Evolutionary conservation across 805 yeast genomes (phyloP), one percentile per base, ranked within the genome.

Genomic region (Metschnikowia lochheadii): DNA sequence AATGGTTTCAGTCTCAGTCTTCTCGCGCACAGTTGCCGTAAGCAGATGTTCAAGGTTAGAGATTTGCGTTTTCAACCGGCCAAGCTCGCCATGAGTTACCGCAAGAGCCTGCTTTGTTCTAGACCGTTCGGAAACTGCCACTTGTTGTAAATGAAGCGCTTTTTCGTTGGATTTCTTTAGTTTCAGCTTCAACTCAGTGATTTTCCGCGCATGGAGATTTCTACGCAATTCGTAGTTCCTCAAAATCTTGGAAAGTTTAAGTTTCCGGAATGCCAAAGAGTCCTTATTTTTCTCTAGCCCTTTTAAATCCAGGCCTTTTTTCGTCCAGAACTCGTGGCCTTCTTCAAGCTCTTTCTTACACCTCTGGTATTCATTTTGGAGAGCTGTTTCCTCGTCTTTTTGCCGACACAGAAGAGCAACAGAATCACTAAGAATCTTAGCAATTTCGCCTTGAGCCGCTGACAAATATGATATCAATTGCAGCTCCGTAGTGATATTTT

Each of bases 341-440:
- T 66, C 69, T 38, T 68, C 72, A 40, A 66, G 59, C 49, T 77
- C 80, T 33, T 66, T 64, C 33, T 66, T 72, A 51, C 66, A 61
- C n/a, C 32, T 8, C 7, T 47, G 50, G 6, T 54, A 36, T 29
- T 50, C 49, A 6, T 23, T 33, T 14, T 34, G 31, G 35, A 56
- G 51, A 21, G 37, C 29, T 7, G 11, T 26, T 31, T 54, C 59
- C 23, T 57, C 61, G 7, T 32, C 49, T n/a, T 17, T 50, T 41
- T 47, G 59, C 8, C 46, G 37, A n/a, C 26, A 17, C 8, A 36
- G 32, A 11, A 40, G 49, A 11, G 20, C 38, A 3, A 31, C 40
- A 13, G 48, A 38, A 26, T 57, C 61, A 4, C n/a, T 15, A 5
- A 31, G 23, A 18, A 42, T 29, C 15, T 53, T 36, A 11, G 33